Evolutionary conservation across 2,329 filamentous ascomycete species (phyloP).

Genomic region (Ophiobolus disseminans): DNA sequence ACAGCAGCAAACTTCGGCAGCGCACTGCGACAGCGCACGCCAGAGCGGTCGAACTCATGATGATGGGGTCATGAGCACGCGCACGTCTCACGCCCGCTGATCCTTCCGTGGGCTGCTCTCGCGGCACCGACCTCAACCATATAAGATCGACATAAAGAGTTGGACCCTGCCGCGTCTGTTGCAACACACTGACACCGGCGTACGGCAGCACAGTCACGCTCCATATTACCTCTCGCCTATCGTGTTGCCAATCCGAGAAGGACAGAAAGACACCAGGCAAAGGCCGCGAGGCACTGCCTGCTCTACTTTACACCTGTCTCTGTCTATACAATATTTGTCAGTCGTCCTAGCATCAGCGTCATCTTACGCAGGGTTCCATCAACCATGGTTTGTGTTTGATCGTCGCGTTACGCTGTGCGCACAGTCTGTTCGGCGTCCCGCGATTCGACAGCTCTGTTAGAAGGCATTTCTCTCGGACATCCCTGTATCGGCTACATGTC

Average conservation of each 20-base stretch:
- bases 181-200: not conserved
- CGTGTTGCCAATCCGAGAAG: not conserved
- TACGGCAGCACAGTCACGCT: not conserved
- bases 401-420: slow-evolving; percentile 20
- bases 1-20: too few species aligned
- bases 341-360: too few species aligned
- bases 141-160: slow-evolving; percentile 32
- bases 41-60: too few species aligned
- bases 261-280: too few species aligned
- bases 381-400: slow-evolving; percentile 26
- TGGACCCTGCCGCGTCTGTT: slow-evolving; percentile 33
- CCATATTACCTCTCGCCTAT: slow-evolving; percentile 4
- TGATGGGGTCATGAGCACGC: slow-evolving; percentile 21
- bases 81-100: slow-evolving; percentile 28
- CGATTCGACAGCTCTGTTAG: slow-evolving; percentile 15
- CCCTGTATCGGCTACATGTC: not conserved
- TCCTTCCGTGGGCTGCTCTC: slow-evolving; percentile 23
- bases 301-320: too few species aligned
- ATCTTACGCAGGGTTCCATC: too few species aligned
- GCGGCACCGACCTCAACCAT: slow-evolving; percentile 20
- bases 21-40: too few species aligned
- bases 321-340: too few species aligned
- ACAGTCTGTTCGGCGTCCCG: slow-evolving; percentile 17
- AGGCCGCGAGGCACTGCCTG: too few species aligned
- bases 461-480: slow-evolving; percentile 1